Evolutionary conservation across 257 asterid species (phyloP).

Genomic region (Datura wrightii): DNA sequence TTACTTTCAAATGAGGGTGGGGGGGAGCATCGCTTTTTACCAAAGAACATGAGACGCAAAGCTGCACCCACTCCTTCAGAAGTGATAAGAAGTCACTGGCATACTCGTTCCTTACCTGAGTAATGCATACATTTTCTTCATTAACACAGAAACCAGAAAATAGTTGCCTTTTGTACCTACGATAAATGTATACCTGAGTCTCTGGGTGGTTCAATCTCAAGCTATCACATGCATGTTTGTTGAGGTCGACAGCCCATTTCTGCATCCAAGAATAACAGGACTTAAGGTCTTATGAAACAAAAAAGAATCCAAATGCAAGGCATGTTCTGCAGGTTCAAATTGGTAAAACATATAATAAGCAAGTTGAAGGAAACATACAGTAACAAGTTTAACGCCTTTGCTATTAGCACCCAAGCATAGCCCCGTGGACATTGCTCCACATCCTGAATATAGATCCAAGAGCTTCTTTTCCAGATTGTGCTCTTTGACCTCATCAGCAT

Average conservation of each 20-base stretch:
- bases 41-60: conserved; percentile 44
- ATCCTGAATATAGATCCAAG: conserved; percentile 81
- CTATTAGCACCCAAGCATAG: conserved; percentile 79
- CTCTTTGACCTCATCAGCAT: conserved; percentile 36
- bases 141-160: background rate
- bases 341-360: background rate
- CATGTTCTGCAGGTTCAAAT: background rate
- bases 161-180: background rate
- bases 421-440: conserved; percentile 98
- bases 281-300: no score
- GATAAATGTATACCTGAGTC: conserved; percentile 38
- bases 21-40: background rate
- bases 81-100: conserved; percentile 45
- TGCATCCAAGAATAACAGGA: conserved; percentile 30
- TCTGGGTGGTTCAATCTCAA: conserved; percentile 53
- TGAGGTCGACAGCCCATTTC: conserved; percentile 98
- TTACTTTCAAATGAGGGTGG: background rate
- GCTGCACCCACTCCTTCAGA: conserved; percentile 51
- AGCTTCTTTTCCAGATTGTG: conserved; percentile 50
- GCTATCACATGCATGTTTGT: conserved; percentile 52
- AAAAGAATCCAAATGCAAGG: background rate
- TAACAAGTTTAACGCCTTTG: conserved; percentile 70
- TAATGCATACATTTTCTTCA: background rate
- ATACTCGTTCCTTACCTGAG: conserved; percentile 52
- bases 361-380: conserved; percentile 51